Evolutionary conservation across 495 filamentous ascomycete species (phyloP), one percentile per base, ranked within the genome.

Genomic region (Pseudevernia furfuracea): DNA sequence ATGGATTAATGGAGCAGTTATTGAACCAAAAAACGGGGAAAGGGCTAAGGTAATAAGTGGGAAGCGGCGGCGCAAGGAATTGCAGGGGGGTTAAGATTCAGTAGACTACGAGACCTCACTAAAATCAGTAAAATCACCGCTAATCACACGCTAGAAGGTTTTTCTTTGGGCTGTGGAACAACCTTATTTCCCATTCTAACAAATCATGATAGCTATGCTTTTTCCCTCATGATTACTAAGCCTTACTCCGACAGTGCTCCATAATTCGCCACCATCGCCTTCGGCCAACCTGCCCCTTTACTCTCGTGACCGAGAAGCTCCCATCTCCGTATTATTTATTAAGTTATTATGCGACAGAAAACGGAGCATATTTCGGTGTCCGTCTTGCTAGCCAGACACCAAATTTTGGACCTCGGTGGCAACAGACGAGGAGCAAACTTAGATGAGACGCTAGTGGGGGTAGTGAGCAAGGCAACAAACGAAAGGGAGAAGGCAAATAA

Each of bases 131-230:
- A 55, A 23, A 21, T 9, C 1, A 6, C 21, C 28, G 52, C 52
- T 55, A 53, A 12, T 34, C 4, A 0, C 1, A 21, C 56, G 62
- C 62, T 64, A 64, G 55, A 52, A 64, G 62, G 10, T 59, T 62
- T 64, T 57, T 63, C 61, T 44, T 59, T 64, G 57, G 17, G n/a
- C 23, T 30, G 19, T 46, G 44, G 55, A 63, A 56, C 61, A 63
- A 63, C 39, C 41, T 63, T 63, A 63, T 39, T 57, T 39, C 46
- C 17, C 48, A 30, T 63, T 15, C 12, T 30, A 38, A 49, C 62
- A 46, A 59, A 59, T 63, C 52, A 61, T 28, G 12, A 7, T 30
- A 21, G 1, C 8, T 10, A 41, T 59, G 12, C 37, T 59, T 14
- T 17, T 44, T 14, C 14, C 6, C 25, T n/a, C 41, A n/a, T n/a